Evolutionary conservation across 2,329 filamentous ascomycete species (phyloP).

Genomic region (Beauveria scarabaeidicola): DNA sequence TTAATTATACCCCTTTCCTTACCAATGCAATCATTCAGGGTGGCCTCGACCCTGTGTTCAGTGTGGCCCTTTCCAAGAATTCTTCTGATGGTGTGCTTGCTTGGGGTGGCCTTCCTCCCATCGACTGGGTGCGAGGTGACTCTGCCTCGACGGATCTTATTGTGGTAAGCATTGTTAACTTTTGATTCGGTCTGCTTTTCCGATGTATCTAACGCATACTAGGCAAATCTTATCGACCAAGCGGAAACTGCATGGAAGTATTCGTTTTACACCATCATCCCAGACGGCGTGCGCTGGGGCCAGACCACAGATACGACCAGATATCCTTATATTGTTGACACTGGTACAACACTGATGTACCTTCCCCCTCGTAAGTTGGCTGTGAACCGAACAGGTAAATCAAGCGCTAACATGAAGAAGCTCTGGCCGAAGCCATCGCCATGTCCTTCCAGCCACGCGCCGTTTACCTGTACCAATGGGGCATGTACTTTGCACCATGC

Average conservation of each 20-base stretch:
- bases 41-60: constrained; percentile 36
- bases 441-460: constrained; percentile 37
- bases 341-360: constrained; percentile 42
- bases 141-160: constrained; percentile 33
- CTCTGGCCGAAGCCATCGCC: constrained; percentile 40
- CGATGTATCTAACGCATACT: not conserved
- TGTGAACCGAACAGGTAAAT: not conserved
- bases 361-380: constrained; percentile 36
- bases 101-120: constrained; percentile 38
- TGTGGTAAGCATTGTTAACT: constrained; percentile 28
- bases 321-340: constrained; percentile 44
- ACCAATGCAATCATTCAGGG: constrained; percentile 40
- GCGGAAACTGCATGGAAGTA: constrained; percentile 33
- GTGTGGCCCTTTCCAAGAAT: constrained; percentile 39
- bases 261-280: constrained; percentile 46
- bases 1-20: constrained; percentile 40
- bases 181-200: not conserved
- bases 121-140: constrained; percentile 22
- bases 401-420: constrained; percentile 19
- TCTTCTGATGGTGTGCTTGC: constrained; percentile 36
- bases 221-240: constrained; percentile 36
- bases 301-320: constrained; percentile 32
- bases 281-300: constrained; percentile 39
- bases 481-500: constrained; percentile 40
- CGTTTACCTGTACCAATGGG: constrained; percentile 38